Evolutionary conservation across 1,284 basidiomycete genomes (phyloP).

Genomic region (Trichosporon ovoides): DNA sequence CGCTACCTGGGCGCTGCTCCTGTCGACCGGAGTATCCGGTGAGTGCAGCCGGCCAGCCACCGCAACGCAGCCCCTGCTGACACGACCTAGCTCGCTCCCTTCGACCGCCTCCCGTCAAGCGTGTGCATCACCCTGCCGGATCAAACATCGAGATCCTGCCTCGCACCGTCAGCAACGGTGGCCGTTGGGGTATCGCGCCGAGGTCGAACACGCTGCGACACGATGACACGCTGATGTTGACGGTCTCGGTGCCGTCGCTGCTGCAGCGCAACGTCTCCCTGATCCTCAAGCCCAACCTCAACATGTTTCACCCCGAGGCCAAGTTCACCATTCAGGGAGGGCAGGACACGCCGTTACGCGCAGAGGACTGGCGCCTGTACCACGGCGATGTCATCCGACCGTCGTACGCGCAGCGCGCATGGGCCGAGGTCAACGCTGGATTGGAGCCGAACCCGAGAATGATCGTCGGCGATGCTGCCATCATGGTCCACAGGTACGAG

Average conservation of each 20-base stretch:
- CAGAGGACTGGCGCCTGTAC: constrained; percentile 53
- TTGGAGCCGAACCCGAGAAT: constrained; percentile 20
- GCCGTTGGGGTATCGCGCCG: constrained; percentile 22
- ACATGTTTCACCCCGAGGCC: constrained; percentile 70
- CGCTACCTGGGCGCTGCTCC: background rate
- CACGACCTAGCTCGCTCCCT: constrained; percentile 33
- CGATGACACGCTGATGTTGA: constrained; percentile 40
- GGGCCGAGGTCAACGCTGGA: constrained; percentile 29
- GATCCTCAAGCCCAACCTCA: constrained; percentile 66
- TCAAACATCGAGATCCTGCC: constrained; percentile 55
- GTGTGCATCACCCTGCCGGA: constrained; percentile 32
- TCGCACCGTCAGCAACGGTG: constrained; percentile 39
- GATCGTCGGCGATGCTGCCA: constrained; percentile 64
- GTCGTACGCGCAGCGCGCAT: constrained; percentile 49
- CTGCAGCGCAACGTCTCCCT: constrained; percentile 30
- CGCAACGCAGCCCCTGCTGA: background rate
- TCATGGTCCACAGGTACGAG: constrained; percentile 61
- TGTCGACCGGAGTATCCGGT: background rate
- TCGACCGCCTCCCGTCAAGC: constrained; percentile 36
- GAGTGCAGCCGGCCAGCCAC: background rate
- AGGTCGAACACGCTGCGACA: constrained; percentile 30
- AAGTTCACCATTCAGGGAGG: constrained; percentile 49
- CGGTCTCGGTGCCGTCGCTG: constrained; percentile 30
- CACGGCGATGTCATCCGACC: constrained; percentile 64
- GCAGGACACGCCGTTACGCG: constrained; percentile 20